Evolutionary conservation across 495 filamentous ascomycete genomes (phyloP).

Genomic region (Zalerion maritima): DNA sequence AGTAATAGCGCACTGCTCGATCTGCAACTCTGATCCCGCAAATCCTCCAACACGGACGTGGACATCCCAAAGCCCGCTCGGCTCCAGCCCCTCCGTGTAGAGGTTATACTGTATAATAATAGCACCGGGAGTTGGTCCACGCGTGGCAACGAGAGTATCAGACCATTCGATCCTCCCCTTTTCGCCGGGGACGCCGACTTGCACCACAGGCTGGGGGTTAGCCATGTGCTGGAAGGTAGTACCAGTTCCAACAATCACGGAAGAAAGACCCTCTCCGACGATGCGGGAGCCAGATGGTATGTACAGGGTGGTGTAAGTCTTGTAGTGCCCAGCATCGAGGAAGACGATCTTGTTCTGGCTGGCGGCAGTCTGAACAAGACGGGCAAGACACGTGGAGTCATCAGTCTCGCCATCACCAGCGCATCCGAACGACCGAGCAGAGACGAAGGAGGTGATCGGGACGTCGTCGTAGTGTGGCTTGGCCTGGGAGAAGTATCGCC

Average conservation of each 20-base stretch:
- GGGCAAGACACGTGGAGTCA: slow-evolving; percentile 53
- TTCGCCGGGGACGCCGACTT: slow-evolving; percentile 59
- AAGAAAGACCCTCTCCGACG: slow-evolving; percentile 66
- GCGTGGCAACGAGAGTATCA: slow-evolving; percentile 60
- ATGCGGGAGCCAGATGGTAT: slow-evolving; percentile 60
- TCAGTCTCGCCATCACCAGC: slow-evolving; percentile 56
- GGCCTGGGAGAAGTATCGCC: slow-evolving; percentile 44
- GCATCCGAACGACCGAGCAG: slow-evolving; percentile 55
- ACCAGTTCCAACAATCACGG: slow-evolving; percentile 65
- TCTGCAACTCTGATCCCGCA: slow-evolving; percentile 62
- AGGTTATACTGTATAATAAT: slow-evolving; percentile 84
- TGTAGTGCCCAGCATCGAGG: slow-evolving; percentile 75
- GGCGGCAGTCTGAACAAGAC: slow-evolving; percentile 42
- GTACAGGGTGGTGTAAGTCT: slow-evolving; percentile 60
- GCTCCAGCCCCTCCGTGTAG: slow-evolving; percentile 39
- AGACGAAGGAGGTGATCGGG: slow-evolving; percentile 42
- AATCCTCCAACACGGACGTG: slow-evolving; percentile 73
- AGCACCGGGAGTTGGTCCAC: slow-evolving; percentile 62
- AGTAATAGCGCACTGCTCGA: slow-evolving; percentile 51
- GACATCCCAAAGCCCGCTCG: slow-evolving; percentile 76
- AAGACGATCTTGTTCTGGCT: slow-evolving; percentile 50
- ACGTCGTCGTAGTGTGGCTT: slow-evolving; percentile 54
- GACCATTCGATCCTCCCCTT: slow-evolving; percentile 63
- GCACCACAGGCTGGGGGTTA: slow-evolving; percentile 53
- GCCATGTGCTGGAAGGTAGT: slow-evolving; percentile 47